Evolutionary conservation across 2,329 filamentous ascomycete species (phyloP), one percentile per base, ranked within the genome.

Genomic region (Incumbomyces lentus): DNA sequence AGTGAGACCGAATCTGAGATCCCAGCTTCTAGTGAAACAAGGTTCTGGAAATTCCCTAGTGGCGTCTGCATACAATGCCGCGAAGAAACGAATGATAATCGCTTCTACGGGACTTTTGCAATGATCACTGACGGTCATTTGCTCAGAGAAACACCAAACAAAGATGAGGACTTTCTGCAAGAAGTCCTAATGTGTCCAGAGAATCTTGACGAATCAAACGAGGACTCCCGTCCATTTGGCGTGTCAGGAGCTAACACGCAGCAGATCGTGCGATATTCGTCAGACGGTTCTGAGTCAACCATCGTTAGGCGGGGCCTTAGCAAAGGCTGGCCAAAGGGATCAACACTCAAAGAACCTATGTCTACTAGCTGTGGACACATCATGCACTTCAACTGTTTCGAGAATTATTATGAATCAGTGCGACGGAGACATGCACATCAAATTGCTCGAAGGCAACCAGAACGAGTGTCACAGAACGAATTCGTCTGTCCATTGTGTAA

Each of bases 401-500:
- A 95, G 59, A 78, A 84, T 34, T 98, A 96, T 60, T 84, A 86
- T 54, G 79, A 85, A 38, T 87, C 90, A 3, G 94, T 87, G 0
- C 74, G 82, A 44, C 77, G 89, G 50, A 79, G 92, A 33, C 93
- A 98, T 61, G 78, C 78, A 16, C 86, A 92, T 58, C 92, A 98
- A 62, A 95, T 98, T 63, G 89, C 92, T 6, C 78, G 92, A 12
- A 86, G 95, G 57, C 92, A 96, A 57, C 92, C 92, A 0, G 93
- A 98, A 62, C 76, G 82, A 46, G 74, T 86, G 1, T 72, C 76
- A 16, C 72, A 78, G 36, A 84, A 93, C 52, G 92, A 98, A 58
- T 98, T 98, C 62, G 85, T 96, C 46, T 98, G 92, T 57, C 92
- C 92, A 1, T 73, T 98, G 1, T 98, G 92, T 70, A 98, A 98